These are phyloP conservation scores for Raddia guianensis DNA, from an alignment of 176 grass and related monocot species.

Conservation along the genomic window DNA sequence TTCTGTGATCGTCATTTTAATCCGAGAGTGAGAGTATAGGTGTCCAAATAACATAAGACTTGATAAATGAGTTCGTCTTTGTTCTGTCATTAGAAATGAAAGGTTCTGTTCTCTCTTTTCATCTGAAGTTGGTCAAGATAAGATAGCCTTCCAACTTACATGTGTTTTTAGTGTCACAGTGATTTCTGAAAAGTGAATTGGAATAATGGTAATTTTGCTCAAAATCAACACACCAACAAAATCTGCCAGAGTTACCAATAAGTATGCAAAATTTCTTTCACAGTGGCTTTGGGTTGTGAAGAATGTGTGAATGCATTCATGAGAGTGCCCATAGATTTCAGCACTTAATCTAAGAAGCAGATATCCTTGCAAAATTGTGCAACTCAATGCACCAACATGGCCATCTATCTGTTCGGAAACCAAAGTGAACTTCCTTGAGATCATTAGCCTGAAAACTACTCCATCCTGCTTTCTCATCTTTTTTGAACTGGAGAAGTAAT, in stretches of 20 bases:
- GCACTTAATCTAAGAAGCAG: not conserved
- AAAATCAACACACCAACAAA: not conserved
- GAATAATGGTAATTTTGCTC: not conserved
- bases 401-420: not conserved
- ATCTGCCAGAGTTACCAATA: not conserved
- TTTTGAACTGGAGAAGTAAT: constrained; percentile 1
- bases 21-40: not conserved
- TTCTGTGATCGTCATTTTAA: constrained; percentile 3
- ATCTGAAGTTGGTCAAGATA: too few relatives aligned
- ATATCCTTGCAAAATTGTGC: not conserved
- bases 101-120: too few relatives aligned
- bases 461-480: constrained; percentile 4
- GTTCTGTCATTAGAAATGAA: too few relatives aligned
- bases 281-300: not conserved
- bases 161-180: not conserved
- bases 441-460: constrained; percentile 21
- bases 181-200: not conserved
- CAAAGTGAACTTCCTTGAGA: not conserved
- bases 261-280: not conserved
- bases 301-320: not conserved
- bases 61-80: not conserved
- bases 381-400: not conserved
- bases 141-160: not conserved
- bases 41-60: not conserved
- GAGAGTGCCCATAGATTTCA: not conserved